Conservation (phyloP, 495 filamentous ascomycete species). For the Cercophora samala region DNA sequence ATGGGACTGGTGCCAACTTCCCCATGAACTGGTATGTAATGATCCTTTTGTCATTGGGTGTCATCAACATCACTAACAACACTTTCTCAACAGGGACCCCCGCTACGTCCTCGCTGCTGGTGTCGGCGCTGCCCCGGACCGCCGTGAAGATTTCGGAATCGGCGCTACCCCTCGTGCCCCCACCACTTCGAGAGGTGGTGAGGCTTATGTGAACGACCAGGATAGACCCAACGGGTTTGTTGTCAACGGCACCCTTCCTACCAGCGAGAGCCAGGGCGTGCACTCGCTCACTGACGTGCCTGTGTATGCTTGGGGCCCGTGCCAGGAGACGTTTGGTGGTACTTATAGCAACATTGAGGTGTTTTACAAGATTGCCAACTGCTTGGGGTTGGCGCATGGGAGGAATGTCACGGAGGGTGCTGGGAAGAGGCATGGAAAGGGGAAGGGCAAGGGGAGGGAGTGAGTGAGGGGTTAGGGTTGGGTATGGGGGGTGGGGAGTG, state of each 20-base stretch:
- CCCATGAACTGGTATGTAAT: slow-evolving; percentile 72
- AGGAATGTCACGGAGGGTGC: slow-evolving; percentile 25
- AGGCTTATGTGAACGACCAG: slow-evolving; percentile 57
- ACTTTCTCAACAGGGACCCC: slow-evolving; percentile 62
- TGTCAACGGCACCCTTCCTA: slow-evolving; percentile 65
- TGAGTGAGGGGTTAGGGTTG: background rate
- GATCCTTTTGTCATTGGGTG: slow-evolving; percentile 62
- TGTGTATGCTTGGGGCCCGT: slow-evolving; percentile 68
- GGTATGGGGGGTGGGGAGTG: background rate
- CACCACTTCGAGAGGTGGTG: slow-evolving; percentile 45
- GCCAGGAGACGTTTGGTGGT: slow-evolving; percentile 66
- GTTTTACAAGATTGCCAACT: slow-evolving; percentile 68
- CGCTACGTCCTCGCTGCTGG: slow-evolving; percentile 69
- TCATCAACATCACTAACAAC: slow-evolving; percentile 20
- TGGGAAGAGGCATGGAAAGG: slow-evolving; percentile 5
- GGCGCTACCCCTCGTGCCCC: slow-evolving; percentile 55
- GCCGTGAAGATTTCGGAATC: slow-evolving; percentile 63
- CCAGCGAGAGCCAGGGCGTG: slow-evolving; percentile 56
- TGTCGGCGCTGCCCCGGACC: slow-evolving; percentile 61
- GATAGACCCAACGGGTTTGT: slow-evolving; percentile 63
- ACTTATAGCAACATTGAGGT: slow-evolving; percentile 66
- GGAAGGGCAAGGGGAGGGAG: background rate
- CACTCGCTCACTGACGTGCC: slow-evolving; percentile 74
- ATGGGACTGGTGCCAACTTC: slow-evolving; percentile 65
- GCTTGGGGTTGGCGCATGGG: slow-evolving; percentile 54